These are phyloP conservation scores for Coniochaeta sp. DNA, from an alignment of 2,329 filamentous ascomycete genomes.

Conservation along the genomic window DNA sequence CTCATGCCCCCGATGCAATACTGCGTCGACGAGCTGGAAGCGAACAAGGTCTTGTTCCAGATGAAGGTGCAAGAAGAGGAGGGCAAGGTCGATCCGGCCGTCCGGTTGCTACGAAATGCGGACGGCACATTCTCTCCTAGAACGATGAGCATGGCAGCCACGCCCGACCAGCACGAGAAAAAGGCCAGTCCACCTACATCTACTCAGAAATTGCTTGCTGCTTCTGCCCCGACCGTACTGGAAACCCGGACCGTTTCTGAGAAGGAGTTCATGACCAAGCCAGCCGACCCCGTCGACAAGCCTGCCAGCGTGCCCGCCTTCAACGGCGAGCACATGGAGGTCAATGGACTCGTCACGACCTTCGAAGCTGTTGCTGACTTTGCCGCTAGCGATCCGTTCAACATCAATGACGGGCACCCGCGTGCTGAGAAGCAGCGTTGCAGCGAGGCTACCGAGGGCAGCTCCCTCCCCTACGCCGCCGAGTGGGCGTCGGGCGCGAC, in stretches of 20 bases:
- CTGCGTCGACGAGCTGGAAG: slow-evolving; percentile 71
- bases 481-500: slow-evolving; percentile 59
- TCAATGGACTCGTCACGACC: slow-evolving; percentile 34
- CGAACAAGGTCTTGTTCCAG: slow-evolving; percentile 71
- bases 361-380: slow-evolving; percentile 42
- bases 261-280: slow-evolving; percentile 18
- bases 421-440: slow-evolving; percentile 41
- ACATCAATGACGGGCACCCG: slow-evolving; percentile 21
- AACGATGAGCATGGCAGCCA: slow-evolving; percentile 30
- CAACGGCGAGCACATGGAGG: slow-evolving; percentile 29
- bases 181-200: slow-evolving; percentile 2
- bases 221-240: slow-evolving; percentile 4
- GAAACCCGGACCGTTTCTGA: slow-evolving; percentile 15
- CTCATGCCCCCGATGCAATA: slow-evolving; percentile 81
- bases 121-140: slow-evolving; percentile 30
- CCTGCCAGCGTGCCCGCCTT: slow-evolving; percentile 24
- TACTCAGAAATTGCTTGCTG: slow-evolving; percentile 1
- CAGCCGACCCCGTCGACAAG: slow-evolving; percentile 19
- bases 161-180: slow-evolving; percentile 14
- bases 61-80: slow-evolving; percentile 58
- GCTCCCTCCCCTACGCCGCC: slow-evolving; percentile 44
- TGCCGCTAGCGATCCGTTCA: slow-evolving; percentile 42
- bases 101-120: neutral
- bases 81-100: slow-evolving; percentile 36
- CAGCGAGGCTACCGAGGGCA: slow-evolving; percentile 56